phyloP scores from a whole-genome alignment of 768 basidiomycete genomes.

The Tylopilus vinaceipallidus region DNA sequence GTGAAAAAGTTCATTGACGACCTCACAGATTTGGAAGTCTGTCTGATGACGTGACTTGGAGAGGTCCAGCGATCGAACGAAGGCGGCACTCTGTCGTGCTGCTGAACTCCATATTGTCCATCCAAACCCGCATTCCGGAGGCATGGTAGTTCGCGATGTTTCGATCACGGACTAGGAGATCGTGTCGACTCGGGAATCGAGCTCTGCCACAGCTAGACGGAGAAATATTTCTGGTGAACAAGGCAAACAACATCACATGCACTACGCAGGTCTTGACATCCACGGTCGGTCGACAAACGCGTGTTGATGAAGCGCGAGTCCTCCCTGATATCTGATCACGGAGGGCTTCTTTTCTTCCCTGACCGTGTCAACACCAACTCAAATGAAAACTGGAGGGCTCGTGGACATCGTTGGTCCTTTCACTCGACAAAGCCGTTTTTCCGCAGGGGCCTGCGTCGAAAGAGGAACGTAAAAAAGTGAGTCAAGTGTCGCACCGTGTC shows the following conservation, averaged over 20 bases:
- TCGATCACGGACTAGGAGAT: background rate
- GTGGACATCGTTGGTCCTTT: background rate
- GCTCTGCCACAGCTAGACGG: too few species aligned
- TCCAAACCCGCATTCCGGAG: background rate
- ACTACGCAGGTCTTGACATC: background rate
- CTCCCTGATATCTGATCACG: constrained; percentile 3
- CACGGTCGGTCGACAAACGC: background rate
- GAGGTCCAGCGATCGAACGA: too few species aligned
- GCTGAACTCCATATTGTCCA: background rate
- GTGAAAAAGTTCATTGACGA: background rate
- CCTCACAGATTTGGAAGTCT: background rate
- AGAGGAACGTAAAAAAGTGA: constrained; percentile 22
- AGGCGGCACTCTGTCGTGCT: background rate
- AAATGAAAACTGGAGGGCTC: constrained; percentile 15
- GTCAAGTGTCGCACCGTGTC: background rate
- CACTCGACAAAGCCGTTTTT: background rate
- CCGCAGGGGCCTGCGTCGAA: background rate
- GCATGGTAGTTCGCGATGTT: background rate
- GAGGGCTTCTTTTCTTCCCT: constrained; percentile 23
- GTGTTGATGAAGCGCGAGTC: background rate
- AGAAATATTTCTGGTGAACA: background rate
- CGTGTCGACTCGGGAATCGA: background rate
- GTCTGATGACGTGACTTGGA: too few species aligned
- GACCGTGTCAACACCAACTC: constrained; percentile 8
- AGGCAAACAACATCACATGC: background rate